Evolutionary conservation across 441 rosid species (phyloP), one percentile per base, ranked within the genome.

Genomic region (Croton laevigatus): DNA sequence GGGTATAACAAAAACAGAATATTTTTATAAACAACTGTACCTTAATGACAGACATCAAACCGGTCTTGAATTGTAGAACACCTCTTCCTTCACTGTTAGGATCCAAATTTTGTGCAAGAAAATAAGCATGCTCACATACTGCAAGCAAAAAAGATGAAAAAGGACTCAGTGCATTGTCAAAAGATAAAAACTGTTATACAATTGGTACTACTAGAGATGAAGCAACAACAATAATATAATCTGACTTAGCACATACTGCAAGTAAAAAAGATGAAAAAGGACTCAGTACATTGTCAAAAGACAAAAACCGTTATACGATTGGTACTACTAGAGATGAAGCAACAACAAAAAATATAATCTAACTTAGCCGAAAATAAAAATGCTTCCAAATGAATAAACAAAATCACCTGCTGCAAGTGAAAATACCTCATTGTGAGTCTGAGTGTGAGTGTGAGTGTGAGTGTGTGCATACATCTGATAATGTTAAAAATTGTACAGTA

Each of bases 11-110:
- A 27, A n/a, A n/a, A 40, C 20, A 34, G 51, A 66, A 62, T 17
- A 61, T 13, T 38, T 22, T 32, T n/a, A 66, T 53, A 66, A 3
- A 68, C 54, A 71, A 61, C 49, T 55, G 58, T 71, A 94, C 99
- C 97, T 94, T 94, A 70, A 94, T 93, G 69, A 94, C 93, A 3
- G 99, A 94, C 96, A 88, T 90, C 74, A 94, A 75, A 64, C 99
- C 98, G 42, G 98, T 94, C 86, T 94, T 94, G 86, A 94, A 94
- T 60, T 94, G 98, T 58, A 94, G 78, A 70, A 94, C 99, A 61
- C 99, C 99, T 77, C 99, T 90, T 65, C 98, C 98, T 79, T 94
- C 99, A 23, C 99, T 90, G 64, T 92, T 87, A 42, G 99, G 99
- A 79, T 94, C 99, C 80, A 94, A 89, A 83, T 85, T 90, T 72